Base-by-base conservation (phyloP, 2,329 filamentous ascomycete species). In the Fusarium pseudocircinatum region DNA sequence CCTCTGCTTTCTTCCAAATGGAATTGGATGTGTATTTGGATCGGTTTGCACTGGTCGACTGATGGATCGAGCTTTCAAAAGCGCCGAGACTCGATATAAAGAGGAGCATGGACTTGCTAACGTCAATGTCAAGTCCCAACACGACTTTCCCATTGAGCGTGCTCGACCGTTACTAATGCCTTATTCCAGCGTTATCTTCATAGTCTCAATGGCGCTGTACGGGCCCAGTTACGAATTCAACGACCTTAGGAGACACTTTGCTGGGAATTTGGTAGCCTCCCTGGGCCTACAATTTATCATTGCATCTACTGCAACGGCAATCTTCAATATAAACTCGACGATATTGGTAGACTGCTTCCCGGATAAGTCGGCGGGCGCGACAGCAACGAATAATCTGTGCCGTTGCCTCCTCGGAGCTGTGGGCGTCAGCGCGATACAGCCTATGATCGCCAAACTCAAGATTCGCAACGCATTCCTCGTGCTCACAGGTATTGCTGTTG, bases 1-100 rank as follows among this genome's bases (percentile, higher is more conserved):
- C n/a, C 65, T 70, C 3, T 70, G 60, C 12, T 70, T 70, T n/a
- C 53, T 69, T 4, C 65, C 68, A 22, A 70, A 70, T 16, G 68
- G 68, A 53, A 20, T 28, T 22, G 18, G 69, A 42, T 32, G 58
- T 20, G 46, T 60, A 2, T 15, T 60, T 9, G 58, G 58, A 10
- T 60, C 58, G 18, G 16, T 60, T 30, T 53, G 37, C 22, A 53
- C 58, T 34, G 58, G 58, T 24, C n/a, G 18, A 11, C n/a, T 60
- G 7, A 60, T 53, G 58, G 58, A 60, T 53, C 46, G 58, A 43
- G 46, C 46, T 30, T 60, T 60, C n/a, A 60, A 60, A 13, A 46
- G 37, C 4, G 58, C 46, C 28, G 46, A 60, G 37, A 30, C 30
- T 43, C 37, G n/a, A 15, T 60, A 60, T 16, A 60, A 30, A 30